A percentile compares a stretch with the other conserved stretches of the same genome.
phyloP scores from a whole-genome alignment of 139 green algal species.

The Gonium pectorale region DNA sequence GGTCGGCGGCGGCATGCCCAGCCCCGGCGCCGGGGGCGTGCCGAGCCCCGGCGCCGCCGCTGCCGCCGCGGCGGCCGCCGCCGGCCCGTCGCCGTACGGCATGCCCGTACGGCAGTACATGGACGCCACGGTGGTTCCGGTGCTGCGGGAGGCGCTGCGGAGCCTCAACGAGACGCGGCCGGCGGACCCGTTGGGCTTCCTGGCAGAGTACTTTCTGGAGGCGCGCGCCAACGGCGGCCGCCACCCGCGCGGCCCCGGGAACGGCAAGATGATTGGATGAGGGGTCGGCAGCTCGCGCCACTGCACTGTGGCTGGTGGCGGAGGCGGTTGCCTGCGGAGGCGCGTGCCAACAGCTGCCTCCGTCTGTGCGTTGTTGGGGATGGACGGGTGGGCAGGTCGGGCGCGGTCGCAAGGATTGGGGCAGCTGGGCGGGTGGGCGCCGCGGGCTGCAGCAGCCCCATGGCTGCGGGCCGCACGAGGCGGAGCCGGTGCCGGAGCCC shows the following conservation, averaged over 20 bases:
- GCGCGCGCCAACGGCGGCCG: slow-evolving; percentile 14
- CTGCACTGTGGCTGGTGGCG: no score
- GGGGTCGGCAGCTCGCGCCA: background rate
- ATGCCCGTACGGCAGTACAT: slow-evolving; percentile 73
- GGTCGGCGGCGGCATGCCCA: no score
- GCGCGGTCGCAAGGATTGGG: no score
- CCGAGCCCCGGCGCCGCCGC: background rate
- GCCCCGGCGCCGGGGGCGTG: no score
- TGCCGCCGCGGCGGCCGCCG: background rate
- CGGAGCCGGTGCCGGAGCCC: no score
- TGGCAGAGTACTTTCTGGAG: slow-evolving; percentile 68
- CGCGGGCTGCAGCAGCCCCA: no score
- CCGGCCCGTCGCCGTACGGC: background rate
- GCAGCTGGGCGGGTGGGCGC: no score
- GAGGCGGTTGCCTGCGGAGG: no score
- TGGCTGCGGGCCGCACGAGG: no score
- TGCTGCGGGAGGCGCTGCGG: slow-evolving; percentile 68
- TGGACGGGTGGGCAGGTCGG: no score
- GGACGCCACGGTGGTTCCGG: slow-evolving; percentile 68
- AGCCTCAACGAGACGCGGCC: slow-evolving; percentile 66
- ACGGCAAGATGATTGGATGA: background rate
- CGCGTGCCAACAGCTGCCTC: no score
- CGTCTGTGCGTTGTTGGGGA: no score
- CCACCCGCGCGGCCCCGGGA: slow-evolving; percentile 5
- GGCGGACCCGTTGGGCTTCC: slow-evolving; percentile 69